Conservation (phyloP, 371 early-diverging fungal genomes). For the Mortierella sp. region DNA sequence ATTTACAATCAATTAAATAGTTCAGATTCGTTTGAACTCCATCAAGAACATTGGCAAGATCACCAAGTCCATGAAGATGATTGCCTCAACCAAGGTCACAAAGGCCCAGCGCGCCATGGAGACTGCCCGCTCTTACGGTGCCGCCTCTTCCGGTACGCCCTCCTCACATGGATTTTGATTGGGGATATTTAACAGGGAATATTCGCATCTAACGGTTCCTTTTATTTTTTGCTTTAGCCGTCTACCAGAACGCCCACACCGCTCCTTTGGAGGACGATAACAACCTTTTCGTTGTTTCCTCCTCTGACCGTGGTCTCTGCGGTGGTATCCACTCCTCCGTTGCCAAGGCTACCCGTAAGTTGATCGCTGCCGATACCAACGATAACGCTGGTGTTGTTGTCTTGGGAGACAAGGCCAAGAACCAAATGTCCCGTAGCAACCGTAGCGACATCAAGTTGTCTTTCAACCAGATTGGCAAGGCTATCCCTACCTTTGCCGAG, state of each 20-base stretch:
- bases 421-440: conserved; percentile 85
- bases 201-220: background rate
- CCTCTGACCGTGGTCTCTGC: conserved; percentile 98
- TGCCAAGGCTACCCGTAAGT: conserved; percentile 82
- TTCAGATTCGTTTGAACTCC: conserved; percentile 96
- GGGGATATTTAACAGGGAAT: background rate
- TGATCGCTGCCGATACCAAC: conserved; percentile 67
- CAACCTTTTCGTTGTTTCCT: conserved; percentile 83
- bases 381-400: conserved; percentile 68
- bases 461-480: conserved; percentile 95
- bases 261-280: conserved; percentile 68
- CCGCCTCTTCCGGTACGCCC: conserved; percentile 74
- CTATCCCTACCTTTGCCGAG: conserved; percentile 91
- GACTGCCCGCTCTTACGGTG: conserved; percentile 89
- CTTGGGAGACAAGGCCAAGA: conserved; percentile 96
- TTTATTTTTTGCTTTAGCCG: conserved; percentile 63
- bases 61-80: conserved; percentile 99
- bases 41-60: conserved; percentile 98
- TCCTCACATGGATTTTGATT: background rate
- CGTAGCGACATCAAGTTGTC: conserved; percentile 79
- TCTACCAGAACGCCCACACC: conserved; percentile 85
- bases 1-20: conserved; percentile 59
- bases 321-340: conserved; percentile 98
- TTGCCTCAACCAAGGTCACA: conserved; percentile 98
- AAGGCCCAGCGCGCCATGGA: conserved; percentile 97